Conservation (phyloP, 768 basidiomycete species). For the Russula brevipes region DNA sequence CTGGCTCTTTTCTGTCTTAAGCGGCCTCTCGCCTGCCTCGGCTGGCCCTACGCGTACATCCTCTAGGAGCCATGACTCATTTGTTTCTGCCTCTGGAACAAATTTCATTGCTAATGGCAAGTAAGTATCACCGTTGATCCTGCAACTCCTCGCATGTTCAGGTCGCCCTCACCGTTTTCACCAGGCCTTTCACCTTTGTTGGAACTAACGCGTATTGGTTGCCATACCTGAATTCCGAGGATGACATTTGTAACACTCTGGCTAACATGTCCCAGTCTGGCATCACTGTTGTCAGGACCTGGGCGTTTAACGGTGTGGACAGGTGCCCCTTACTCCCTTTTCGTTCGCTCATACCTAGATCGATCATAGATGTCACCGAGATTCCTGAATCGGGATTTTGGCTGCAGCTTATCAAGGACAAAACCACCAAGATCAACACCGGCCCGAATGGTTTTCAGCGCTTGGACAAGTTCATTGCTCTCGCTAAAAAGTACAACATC, state of each 20-base stretch:
- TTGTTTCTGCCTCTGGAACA: constrained; percentile 3
- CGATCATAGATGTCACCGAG: constrained; percentile 18
- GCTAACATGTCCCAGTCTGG: constrained; percentile 52
- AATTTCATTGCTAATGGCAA: constrained; percentile 11
- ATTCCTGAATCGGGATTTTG: constrained; percentile 49
- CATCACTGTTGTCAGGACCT: constrained; percentile 56
- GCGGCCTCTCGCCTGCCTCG: constrained; percentile 1
- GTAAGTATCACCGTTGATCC: not conserved
- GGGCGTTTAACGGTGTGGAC: constrained; percentile 63
- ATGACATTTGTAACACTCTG: constrained; percentile 55
- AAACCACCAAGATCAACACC: constrained; percentile 49
- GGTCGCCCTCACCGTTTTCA: too few relatives aligned
- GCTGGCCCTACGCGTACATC: constrained; percentile 2
- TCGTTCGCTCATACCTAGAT: not conserved
- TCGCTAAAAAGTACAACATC: constrained; percentile 51
- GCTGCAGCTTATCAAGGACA: constrained; percentile 58
- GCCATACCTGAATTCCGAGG: constrained; percentile 44
- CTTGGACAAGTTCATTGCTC: constrained; percentile 51
- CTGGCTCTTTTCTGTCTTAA: constrained; percentile 8
- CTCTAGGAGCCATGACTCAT: not conserved
- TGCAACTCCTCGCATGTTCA: not conserved
- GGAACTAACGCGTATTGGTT: constrained; percentile 71
- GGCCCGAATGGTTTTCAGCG: constrained; percentile 60
- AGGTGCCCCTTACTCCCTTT: not conserved
- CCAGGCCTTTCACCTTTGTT: constrained; percentile 35